Evolutionary conservation across 257 asterid genomes (phyloP), one percentile per base, ranked within the genome.

Genomic region (Cinchona pubescens): DNA sequence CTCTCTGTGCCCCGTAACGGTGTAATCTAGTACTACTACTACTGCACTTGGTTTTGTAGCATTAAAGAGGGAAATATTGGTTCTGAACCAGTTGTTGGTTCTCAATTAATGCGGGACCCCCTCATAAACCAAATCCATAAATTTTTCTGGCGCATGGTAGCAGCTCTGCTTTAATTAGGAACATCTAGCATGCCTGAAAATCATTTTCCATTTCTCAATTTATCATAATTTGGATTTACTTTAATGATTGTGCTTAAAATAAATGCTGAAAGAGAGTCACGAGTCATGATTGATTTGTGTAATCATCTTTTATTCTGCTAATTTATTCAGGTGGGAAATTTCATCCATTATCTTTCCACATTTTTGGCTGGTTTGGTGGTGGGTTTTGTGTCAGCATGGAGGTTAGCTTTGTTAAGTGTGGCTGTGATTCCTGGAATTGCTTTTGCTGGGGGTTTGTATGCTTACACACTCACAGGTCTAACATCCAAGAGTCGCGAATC

Each of bases 351-450:
- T 84, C 96, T 92, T 15, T 95, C 99, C 18, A 95, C 99, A 0
- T 95, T 95, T 77, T 79, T 93, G 96, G 98, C 99, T 61, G 99
- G 99, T 35, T 82, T 95, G 87, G 99, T 91, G 85, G 99, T 95
- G 64, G 99, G 99, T 80, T 95, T 95, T 72, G 97, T 95, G 79
- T 87, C 98, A 34, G 98, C 98, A 45, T 95, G 99, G 99, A 83
- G 85, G 90, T 87, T 95, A 38, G 99, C 99, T 30, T 85, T 93
- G 34, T 94, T 95, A 45, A 95, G 99, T 75, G 97, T 95, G 85
- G 99, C 99, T 11, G 96, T 95, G 69, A 95, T 95, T 78, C 99
- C 98, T 0, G 99, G 97, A 18, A 95, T 95, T 25, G 99, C 98
- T 42, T 95, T 95, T 79, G 98, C 99, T 7, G 99, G 99, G 7